Evolutionary conservation across 108 stramenopile genomes (phyloP).

Genomic region (Nitzschia sp.): DNA sequence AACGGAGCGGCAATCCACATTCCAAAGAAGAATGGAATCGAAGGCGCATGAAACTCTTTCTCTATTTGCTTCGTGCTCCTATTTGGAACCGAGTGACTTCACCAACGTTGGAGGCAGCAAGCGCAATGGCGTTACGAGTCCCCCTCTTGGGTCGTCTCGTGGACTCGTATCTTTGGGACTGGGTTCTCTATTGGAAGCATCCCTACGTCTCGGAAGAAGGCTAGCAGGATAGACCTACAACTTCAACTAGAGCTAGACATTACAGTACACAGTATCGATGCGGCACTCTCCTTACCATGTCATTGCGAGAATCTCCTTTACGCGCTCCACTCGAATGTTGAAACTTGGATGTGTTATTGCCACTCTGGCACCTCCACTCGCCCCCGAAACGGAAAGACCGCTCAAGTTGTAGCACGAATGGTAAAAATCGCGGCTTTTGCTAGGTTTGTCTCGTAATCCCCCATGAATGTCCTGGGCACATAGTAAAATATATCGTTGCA

Average conservation of each 20-base stretch:
- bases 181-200: slow-evolving; percentile 48
- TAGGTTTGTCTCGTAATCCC: slow-evolving; percentile 93
- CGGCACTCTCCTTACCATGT: neutral
- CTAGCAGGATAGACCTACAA: slow-evolving; percentile 5
- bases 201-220: slow-evolving; percentile 48
- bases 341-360: slow-evolving; percentile 72
- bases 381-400: slow-evolving; percentile 92
- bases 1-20: slow-evolving; percentile 4
- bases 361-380: slow-evolving; percentile 40
- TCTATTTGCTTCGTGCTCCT: slow-evolving; percentile 49
- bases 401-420: slow-evolving; percentile 98
- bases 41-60: slow-evolving; percentile 32
- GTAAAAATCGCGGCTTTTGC: slow-evolving; percentile 94
- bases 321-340: slow-evolving; percentile 81
- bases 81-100: slow-evolving; percentile 31
- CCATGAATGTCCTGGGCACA: slow-evolving; percentile 97
- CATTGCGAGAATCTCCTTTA: slow-evolving; percentile 12
- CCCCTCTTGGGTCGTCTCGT: slow-evolving; percentile 42
- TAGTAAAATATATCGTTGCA: slow-evolving; percentile 94
- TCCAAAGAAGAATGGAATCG: slow-evolving; percentile 35
- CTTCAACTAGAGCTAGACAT: neutral
- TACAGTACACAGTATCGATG: neutral
- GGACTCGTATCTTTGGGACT: slow-evolving; percentile 37
- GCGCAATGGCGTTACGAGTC: slow-evolving; percentile 8
- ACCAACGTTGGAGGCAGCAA: slow-evolving; percentile 18